phyloP scores from a whole-genome alignment of 140 eudicot species.

The Erigeron philadelphicus region DNA sequence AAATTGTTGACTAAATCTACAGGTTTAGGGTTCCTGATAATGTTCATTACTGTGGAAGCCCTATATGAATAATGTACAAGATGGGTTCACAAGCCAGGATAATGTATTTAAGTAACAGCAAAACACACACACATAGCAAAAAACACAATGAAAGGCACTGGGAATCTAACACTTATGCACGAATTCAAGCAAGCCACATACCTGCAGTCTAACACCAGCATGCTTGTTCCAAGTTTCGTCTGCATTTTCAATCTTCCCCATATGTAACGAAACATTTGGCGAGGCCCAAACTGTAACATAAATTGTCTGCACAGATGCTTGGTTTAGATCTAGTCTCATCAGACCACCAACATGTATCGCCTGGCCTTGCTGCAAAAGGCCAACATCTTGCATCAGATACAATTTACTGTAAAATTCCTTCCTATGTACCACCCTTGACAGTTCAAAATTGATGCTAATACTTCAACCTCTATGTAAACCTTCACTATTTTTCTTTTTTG shows the following conservation, averaged over 20 bases:
- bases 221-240: constrained; percentile 81
- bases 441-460: not conserved
- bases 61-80: too few relatives aligned
- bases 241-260: constrained; percentile 94
- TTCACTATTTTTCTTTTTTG: not conserved
- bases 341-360: constrained; percentile 75
- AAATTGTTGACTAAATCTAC: too few relatives aligned
- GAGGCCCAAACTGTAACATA: constrained; percentile 91
- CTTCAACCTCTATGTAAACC: not conserved
- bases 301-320: constrained; percentile 84
- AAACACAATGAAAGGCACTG: not conserved
- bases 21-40: too few relatives aligned
- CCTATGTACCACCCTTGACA: not conserved
- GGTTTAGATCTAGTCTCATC: constrained; percentile 72
- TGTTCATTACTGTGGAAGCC: too few relatives aligned
- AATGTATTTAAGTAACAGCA: too few relatives aligned
- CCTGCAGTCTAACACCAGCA: constrained; percentile 91
- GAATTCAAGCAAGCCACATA: constrained; percentile 23
- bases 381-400: constrained; percentile 20
- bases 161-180: not conserved
- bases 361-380: constrained; percentile 67
- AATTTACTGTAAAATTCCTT: not conserved
- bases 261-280: constrained; percentile 75
- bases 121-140: too few relatives aligned
- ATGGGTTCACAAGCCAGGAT: too few relatives aligned